Evolutionary conservation across 208 protist species (phyloP).

Genomic region (Borovskyia barvae): DNA sequence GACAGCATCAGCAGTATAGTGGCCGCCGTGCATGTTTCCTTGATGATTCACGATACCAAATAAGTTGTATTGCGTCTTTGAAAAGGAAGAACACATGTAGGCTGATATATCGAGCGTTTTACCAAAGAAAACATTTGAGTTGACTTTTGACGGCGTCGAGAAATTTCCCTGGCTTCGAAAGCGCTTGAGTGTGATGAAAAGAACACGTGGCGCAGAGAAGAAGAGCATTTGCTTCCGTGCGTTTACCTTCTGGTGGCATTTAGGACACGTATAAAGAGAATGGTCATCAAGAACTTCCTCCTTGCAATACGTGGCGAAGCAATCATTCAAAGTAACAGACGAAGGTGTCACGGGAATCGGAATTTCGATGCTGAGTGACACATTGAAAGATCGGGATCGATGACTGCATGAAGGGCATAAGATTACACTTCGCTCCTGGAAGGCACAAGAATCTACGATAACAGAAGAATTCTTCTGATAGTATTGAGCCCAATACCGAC

Average conservation of each 20-base stretch:
- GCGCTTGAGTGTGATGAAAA: conserved; percentile 88
- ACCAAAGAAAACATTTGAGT: conserved; percentile 59
- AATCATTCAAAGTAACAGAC: conserved; percentile 67
- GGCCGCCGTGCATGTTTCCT: conserved; percentile 89
- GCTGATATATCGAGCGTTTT: conserved; percentile 56
- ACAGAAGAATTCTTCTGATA: conserved; percentile 87
- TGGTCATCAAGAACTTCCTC: conserved; percentile 71
- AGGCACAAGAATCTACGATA: conserved; percentile 86
- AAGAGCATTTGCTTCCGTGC: conserved; percentile 78
- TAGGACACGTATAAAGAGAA: conserved; percentile 65
- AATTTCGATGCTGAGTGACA: conserved; percentile 64
- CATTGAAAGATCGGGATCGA: conserved; percentile 58
- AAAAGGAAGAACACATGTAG: conserved; percentile 55
- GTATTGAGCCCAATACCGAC: conserved; percentile 78
- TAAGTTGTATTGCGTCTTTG: conserved; percentile 67
- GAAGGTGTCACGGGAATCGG: conserved; percentile 41
- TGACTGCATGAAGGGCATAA: conserved; percentile 65
- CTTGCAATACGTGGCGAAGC: conserved; percentile 63
- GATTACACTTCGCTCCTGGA: conserved; percentile 78
- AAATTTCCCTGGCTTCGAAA: conserved; percentile 77
- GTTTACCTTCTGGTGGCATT: conserved; percentile 64
- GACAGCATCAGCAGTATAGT: conserved; percentile 86
- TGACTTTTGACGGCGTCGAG: conserved; percentile 71
- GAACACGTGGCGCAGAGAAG: conserved; percentile 64
- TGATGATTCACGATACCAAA: conserved; percentile 88